Evolutionary conservation across 208 protist species (phyloP).

Genomic region (Leishmania martiniquensis): DNA sequence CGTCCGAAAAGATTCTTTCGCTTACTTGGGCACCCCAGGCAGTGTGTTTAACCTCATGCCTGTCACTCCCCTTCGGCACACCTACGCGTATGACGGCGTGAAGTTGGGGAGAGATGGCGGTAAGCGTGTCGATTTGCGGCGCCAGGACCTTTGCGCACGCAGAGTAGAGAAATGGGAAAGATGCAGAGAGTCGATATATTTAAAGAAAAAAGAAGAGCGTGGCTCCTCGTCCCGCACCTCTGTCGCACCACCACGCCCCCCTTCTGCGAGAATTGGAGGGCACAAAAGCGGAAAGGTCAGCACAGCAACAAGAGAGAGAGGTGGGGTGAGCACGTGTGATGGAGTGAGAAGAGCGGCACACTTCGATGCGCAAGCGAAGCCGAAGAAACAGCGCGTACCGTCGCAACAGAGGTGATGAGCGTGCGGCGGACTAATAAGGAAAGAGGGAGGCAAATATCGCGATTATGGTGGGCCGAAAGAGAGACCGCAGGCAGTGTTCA

Average conservation of each 20-base stretch:
- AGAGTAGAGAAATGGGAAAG: not conserved
- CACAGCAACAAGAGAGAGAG: conserved; percentile 6
- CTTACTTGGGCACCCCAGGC: not conserved
- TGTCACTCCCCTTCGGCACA: not conserved
- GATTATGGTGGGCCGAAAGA: not conserved
- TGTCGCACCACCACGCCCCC: not conserved
- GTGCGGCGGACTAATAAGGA: not conserved
- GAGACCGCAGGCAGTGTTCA: not conserved
- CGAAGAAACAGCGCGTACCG: not conserved
- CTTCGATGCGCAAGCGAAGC: not conserved
- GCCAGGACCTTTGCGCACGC: not conserved
- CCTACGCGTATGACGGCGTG: not conserved
- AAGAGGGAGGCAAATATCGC: not conserved
- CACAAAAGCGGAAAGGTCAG: not conserved
- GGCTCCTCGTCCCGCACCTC: not conserved
- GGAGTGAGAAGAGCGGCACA: not conserved
- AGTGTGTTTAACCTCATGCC: not conserved
- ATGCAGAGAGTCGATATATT: too few species aligned
- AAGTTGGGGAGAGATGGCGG: not conserved
- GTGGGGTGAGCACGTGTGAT: not conserved
- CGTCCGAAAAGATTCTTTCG: not conserved
- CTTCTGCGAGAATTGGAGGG: conserved; percentile 1
- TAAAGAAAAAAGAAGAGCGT: not conserved
- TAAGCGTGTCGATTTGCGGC: not conserved
- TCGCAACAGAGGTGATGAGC: not conserved